phyloP scores from a whole-genome alignment of 179 eudicot species.

The Dionaea muscipula region DNA sequence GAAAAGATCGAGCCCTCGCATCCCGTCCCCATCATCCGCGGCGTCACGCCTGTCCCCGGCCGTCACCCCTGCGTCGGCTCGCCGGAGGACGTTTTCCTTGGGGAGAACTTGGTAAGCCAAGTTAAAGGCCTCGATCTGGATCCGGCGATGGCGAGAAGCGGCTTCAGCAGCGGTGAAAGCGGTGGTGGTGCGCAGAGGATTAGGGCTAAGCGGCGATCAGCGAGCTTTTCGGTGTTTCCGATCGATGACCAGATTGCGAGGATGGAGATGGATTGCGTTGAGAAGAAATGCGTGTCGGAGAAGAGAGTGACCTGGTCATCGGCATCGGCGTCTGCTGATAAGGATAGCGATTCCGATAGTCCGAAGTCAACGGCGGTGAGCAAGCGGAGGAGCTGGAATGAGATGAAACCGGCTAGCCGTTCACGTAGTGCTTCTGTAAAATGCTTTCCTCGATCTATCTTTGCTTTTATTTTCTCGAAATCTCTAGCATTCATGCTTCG shows the following conservation, averaged over 20 bases:
- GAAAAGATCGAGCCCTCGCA: slow-evolving; percentile 28
- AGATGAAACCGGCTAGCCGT: slow-evolving; percentile 14
- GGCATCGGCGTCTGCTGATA: slow-evolving; percentile 15
- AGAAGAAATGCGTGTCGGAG: slow-evolving; percentile 9
- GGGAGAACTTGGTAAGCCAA: slow-evolving; percentile 13
- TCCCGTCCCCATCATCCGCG: slow-evolving; percentile 40
- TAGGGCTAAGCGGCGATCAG: slow-evolving; percentile 7
- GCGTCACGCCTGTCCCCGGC: slow-evolving; percentile 37
- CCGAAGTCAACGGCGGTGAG: slow-evolving; percentile 10
- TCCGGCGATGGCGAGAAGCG: background rate
- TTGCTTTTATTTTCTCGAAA: no score
- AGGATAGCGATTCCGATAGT: slow-evolving; percentile 37
- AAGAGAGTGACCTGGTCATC: slow-evolving; percentile 8
- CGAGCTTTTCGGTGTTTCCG: slow-evolving; percentile 15
- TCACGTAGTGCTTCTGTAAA: slow-evolving; percentile 37
- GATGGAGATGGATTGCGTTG: slow-evolving; percentile 4
- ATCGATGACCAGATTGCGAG: slow-evolving; percentile 1
- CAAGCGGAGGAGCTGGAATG: slow-evolving; percentile 42
- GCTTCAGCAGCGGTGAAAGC: background rate
- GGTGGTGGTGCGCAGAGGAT: slow-evolving; percentile 6
- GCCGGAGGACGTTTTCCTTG: slow-evolving; percentile 34
- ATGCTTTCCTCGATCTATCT: no score
- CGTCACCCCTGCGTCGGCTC: slow-evolving; percentile 35
- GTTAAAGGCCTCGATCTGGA: slow-evolving; percentile 26
- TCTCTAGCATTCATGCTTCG: no score